Evolutionary conservation across 1,284 basidiomycete genomes (phyloP).

Genomic region (Rhodotorula sp.): DNA sequence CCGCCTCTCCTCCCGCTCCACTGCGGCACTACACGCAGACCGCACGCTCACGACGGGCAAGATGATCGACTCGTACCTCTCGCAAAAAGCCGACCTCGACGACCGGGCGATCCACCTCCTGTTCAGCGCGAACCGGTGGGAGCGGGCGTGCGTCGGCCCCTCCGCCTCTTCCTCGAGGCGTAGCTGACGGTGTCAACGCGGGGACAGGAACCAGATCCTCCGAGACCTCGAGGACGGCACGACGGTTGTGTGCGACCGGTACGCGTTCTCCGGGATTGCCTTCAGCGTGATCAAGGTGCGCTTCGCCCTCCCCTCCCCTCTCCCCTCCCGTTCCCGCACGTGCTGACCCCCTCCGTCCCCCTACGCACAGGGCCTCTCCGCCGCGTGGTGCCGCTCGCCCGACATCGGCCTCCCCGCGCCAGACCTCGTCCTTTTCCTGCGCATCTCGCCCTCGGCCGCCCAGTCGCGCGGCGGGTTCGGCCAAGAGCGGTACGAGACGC

Average conservation of each 20-base stretch:
- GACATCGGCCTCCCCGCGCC: slow-evolving; percentile 85
- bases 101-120: slow-evolving; percentile 90
- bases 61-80: slow-evolving; percentile 90
- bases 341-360: neutral
- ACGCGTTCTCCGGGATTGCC: slow-evolving; percentile 94
- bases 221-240: slow-evolving; percentile 66
- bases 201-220: slow-evolving; percentile 65
- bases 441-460: slow-evolving; percentile 73
- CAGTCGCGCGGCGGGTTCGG: slow-evolving; percentile 81
- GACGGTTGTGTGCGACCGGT: slow-evolving; percentile 84
- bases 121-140: slow-evolving; percentile 97
- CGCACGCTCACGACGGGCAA: slow-evolving; percentile 86
- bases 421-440: slow-evolving; percentile 84
- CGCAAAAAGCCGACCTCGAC: slow-evolving; percentile 78
- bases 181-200: too few relatives aligned
- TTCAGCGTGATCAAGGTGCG: slow-evolving; percentile 82
- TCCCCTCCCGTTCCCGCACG: neutral
- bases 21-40: slow-evolving; percentile 60
- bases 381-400: slow-evolving; percentile 79
- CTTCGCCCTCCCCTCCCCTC: neutral
- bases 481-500: slow-evolving; percentile 66
- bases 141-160: slow-evolving; percentile 69
- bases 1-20: too few relatives aligned
- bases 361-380: slow-evolving; percentile 55
- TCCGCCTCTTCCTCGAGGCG: neutral